Conservation (phyloP, 305 asterid species). For the Plantago lanceolata region DNA sequence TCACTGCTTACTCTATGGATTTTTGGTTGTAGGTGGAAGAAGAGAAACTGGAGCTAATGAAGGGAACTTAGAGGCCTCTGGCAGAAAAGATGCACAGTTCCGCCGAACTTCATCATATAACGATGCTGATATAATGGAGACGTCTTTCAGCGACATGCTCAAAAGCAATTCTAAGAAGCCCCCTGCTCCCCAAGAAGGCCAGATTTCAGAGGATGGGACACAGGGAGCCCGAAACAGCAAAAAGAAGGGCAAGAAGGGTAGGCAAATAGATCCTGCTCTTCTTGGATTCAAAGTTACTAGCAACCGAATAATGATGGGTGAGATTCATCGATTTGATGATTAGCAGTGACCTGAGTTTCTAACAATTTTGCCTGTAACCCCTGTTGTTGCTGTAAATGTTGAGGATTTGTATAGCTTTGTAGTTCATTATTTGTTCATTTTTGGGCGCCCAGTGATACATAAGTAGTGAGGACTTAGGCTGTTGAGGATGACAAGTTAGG, state of each 20-base stretch:
- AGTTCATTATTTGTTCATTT: neutral
- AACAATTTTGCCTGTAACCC: neutral
- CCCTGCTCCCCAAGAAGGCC: conserved; percentile 48
- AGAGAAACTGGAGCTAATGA: conserved; percentile 39
- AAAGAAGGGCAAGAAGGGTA: conserved; percentile 94
- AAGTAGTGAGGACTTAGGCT: too few relatives aligned
- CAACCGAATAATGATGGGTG: conserved; percentile 99
- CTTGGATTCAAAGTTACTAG: conserved; percentile 97
- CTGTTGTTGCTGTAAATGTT: neutral
- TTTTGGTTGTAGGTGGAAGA: conserved; percentile 31
- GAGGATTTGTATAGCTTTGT: conserved; percentile 11
- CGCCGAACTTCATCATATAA: conserved; percentile 64
- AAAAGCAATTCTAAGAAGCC: conserved; percentile 74
- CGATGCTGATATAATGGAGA: conserved; percentile 79
- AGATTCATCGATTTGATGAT: conserved; percentile 86
- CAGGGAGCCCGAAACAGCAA: conserved; percentile 52
- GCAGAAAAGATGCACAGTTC: conserved; percentile 55
- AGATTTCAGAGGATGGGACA: conserved; percentile 34
- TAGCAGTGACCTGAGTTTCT: conserved; percentile 12
- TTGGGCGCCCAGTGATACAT: too few relatives aligned
- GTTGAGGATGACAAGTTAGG: neutral
- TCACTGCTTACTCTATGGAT: neutral
- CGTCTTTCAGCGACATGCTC: conserved; percentile 97
- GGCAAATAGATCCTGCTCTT: conserved; percentile 94
- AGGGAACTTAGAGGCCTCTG: conserved; percentile 47